Evolutionary conservation across 2,329 filamentous ascomycete species (phyloP), one percentile per base, ranked within the genome.

Genomic region (Colletotrichum viniferum): DNA sequence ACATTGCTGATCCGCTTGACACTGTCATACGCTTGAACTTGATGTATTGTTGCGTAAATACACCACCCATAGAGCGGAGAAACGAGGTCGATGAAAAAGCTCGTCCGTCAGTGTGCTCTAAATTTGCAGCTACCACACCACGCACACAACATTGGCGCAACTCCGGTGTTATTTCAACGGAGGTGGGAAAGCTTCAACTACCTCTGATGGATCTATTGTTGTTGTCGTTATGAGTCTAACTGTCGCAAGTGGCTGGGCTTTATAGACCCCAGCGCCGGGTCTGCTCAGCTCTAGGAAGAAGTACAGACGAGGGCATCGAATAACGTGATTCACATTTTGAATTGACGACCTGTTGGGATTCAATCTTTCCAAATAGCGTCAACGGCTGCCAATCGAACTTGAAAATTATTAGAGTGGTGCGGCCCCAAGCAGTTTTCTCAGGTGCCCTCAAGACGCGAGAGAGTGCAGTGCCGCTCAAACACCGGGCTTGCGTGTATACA

Each of bases 401-500:
- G n/a, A 5, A 48, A 48, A 13, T 2, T 6, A 4, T 21, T 3
- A 21, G n/a, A 48, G 36, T 21, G n/a, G 18, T 1, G n/a, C 5
- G 3, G n/a, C 43, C n/a, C 1, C 4, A 21, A 21, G 10, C 43
- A 6, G 1, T n/a, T 3, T 6, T 6, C 9, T 12, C 18, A 21
- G 21, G n/a, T 7, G n/a, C n/a, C n/a, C 7, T 1, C 10, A 4
- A 7, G 43, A 52, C 0, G 1, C 4, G 43, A 21, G n/a, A 21
- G 12, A 52, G 12, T 24, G 10, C 0, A 52, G 43, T 52, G 12
- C 10, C 12, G n/a, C 43, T 48, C 0, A 4, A 13, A 52, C 10
- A 4, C 1, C 1, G 4, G n/a, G 12, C 6, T 24, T 24, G 10
- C n/a, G 43, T 52, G 10, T 13, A 13, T 52, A 13, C 4, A 0